Percentiles rank a stretch among this genome's conserved stretches.
Conservation (phyloP, 1,284 basidiomycete species). For the Pisolithus thermaeus region DNA sequence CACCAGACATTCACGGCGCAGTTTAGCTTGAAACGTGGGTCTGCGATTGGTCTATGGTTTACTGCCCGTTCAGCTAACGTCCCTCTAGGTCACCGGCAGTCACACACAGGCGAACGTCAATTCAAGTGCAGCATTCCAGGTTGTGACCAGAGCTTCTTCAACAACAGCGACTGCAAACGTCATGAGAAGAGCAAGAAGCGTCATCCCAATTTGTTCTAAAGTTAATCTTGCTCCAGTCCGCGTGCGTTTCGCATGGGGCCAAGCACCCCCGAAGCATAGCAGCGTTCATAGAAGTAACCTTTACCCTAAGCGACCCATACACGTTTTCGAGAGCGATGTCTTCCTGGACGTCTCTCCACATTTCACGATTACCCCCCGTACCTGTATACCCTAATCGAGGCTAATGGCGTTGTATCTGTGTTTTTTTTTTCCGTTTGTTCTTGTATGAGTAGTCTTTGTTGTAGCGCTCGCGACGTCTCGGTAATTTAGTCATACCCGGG, state of each 20-base stretch:
- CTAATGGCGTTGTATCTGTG: background rate
- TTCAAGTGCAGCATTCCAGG: constrained; percentile 21
- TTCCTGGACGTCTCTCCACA: background rate
- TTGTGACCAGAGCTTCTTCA: constrained; percentile 25
- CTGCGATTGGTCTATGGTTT: background rate
- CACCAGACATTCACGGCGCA: constrained; percentile 25
- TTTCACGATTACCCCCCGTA: background rate
- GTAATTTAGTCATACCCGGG: too few species aligned
- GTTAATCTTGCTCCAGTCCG: background rate
- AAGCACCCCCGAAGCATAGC: background rate
- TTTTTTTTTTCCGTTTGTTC: too few species aligned
- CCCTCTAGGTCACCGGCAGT: constrained; percentile 24
- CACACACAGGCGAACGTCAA: constrained; percentile 25
- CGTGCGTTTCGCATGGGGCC: background rate
- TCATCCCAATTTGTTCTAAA: constrained; percentile 16
- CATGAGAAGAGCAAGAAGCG: constrained; percentile 30
- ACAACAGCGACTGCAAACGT: constrained; percentile 30
- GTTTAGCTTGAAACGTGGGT: constrained; percentile 30
- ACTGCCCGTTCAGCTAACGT: constrained; percentile 5
- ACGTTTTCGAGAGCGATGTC: background rate
- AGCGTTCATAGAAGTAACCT: background rate
- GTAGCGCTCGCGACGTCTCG: background rate
- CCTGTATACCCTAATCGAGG: background rate
- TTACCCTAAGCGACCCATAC: background rate
- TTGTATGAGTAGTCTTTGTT: background rate